phyloP scores from a whole-genome alignment of 2,329 filamentous ascomycete species.

The Diaporthe ampelina region DNA sequence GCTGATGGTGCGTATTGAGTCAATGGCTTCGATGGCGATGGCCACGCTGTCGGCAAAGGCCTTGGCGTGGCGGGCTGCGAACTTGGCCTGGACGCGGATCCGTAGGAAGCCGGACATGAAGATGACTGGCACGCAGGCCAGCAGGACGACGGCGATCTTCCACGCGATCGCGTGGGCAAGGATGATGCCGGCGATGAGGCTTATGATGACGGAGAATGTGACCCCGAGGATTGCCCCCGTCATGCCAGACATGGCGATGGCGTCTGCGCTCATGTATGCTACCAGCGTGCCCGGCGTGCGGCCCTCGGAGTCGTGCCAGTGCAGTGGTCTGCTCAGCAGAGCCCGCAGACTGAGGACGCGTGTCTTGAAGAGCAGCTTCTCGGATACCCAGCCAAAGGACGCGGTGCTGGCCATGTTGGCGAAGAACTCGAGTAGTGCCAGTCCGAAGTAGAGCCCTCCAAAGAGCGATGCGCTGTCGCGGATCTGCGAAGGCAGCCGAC shows the following conservation, averaged over 20 bases:
- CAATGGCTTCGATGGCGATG: slow-evolving; percentile 76
- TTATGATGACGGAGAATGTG: slow-evolving; percentile 76
- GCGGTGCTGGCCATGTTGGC: slow-evolving; percentile 70
- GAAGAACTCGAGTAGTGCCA: slow-evolving; percentile 71
- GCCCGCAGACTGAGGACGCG: slow-evolving; percentile 69
- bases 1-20: slow-evolving; percentile 73
- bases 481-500: slow-evolving; percentile 62
- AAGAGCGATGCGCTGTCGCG: slow-evolving; percentile 65
- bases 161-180: slow-evolving; percentile 79
- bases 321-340: slow-evolving; percentile 68
- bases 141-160: slow-evolving; percentile 81
- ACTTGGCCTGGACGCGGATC: slow-evolving; percentile 71
- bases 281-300: slow-evolving; percentile 74
- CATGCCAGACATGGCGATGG: slow-evolving; percentile 75
- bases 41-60: slow-evolving; percentile 74
- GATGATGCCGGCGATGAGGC: slow-evolving; percentile 76
- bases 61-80: slow-evolving; percentile 73
- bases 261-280: slow-evolving; percentile 77
- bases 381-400: slow-evolving; percentile 68
- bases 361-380: slow-evolving; percentile 68
- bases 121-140: slow-evolving; percentile 77
- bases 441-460: slow-evolving; percentile 70
- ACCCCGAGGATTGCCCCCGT: slow-evolving; percentile 79
- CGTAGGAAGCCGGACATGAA: slow-evolving; percentile 79
- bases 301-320: slow-evolving; percentile 76